Evolutionary conservation across 495 filamentous ascomycete genomes (phyloP), one percentile per base, ranked within the genome.

Genomic region (Podospora pseudoanserina): DNA sequence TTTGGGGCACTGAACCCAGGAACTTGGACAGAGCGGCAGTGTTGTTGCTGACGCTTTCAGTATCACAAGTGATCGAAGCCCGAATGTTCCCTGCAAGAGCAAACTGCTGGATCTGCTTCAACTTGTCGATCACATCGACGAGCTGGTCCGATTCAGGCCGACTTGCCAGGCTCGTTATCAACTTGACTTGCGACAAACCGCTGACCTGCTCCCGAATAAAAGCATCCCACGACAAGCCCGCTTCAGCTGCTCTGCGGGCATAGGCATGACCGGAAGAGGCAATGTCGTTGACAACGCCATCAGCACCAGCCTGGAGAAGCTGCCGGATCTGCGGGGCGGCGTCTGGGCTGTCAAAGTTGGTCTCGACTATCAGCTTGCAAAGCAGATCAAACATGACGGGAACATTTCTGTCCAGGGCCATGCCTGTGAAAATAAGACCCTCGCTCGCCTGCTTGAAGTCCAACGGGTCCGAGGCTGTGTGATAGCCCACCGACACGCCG

Each of bases 331-430:
- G 90, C 34, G 85, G 83, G 13, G 94, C 88, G 4, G 93, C 93
- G 65, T 90, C 88, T 13, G 91, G 85, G 66, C 89, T 88, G 68
- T 91, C 89, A 75, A 97, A 98, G 73, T 97, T 86, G 4, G 95
- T 98, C 73, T 97, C 94, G 6, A 87, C 81, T 23, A 98, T 82
- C 18, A 98, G 77, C 57, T 86, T 91, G 15, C 88, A 88, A 7
- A 99, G 77, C 3, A 98, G 83, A 44, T 96, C 87, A 73, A 96
- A 92, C 94, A 99, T 97, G 53, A 88, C 89, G 1, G 90, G 89
- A 9, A 98, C 86, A 72, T 99, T 96, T 60, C 88, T 83, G 74
- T 99, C 94, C 65, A 99, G 80, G 0, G 94, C 93, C 79, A 88
- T 92, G 19, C 95, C 94, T 53, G 87, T 87, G 65, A 97, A 89